Evolutionary conservation across 345 rosid species (phyloP).

Genomic region (Mallotus nudiflorus): DNA sequence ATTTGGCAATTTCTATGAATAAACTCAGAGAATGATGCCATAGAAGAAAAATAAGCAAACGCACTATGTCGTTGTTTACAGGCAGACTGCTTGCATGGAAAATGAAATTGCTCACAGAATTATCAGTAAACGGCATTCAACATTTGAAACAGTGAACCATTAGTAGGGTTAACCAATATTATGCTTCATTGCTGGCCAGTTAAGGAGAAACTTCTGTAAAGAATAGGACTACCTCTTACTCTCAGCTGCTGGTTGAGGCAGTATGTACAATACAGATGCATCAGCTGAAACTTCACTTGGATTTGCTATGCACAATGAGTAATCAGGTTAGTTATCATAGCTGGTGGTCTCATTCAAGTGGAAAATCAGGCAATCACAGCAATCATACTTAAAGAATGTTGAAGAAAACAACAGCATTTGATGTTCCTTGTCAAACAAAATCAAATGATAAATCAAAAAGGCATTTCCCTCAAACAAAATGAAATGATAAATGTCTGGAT

Average conservation of each 20-base stretch:
- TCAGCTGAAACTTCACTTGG: constrained; percentile 50
- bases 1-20: constrained; percentile 5
- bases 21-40: not conserved
- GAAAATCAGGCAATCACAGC: not conserved
- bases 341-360: not conserved
- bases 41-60: not conserved
- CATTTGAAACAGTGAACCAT: not conserved
- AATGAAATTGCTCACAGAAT: not conserved
- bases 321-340: not conserved
- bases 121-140: too few species aligned
- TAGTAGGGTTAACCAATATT: not conserved
- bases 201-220: not conserved
- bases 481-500: too few species aligned
- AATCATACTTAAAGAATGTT: not conserved
- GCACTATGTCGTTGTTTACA: not conserved
- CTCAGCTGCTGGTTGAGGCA: constrained; percentile 81
- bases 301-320: constrained; percentile 43
- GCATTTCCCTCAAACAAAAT: not conserved
- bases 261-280: constrained; percentile 51
- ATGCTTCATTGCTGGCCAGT: not conserved
- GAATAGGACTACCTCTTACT: constrained; percentile 62
- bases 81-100: not conserved
- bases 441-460: not conserved
- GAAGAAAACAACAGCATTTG: not conserved
- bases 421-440: not conserved